Evolutionary conservation across 1,284 basidiomycete species (phyloP), one percentile per base, ranked within the genome.

Genomic region (Heterobasidion occidentale): DNA sequence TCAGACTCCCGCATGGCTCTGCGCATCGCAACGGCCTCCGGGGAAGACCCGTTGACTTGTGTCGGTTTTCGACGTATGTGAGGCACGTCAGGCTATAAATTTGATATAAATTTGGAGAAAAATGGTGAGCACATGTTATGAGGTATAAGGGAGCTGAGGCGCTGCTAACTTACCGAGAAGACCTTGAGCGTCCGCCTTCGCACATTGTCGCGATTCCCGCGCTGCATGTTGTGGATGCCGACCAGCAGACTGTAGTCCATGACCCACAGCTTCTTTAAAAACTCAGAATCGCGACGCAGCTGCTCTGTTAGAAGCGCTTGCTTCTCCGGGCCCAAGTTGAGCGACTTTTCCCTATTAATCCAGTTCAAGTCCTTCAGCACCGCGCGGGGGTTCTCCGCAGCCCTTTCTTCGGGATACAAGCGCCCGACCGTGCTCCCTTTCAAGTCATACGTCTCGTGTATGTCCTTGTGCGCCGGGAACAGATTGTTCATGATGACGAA

Each of bases 401-500:
- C 88, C 70, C 88, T 91, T 51, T 92, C 92, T 69, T 96, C 94
- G 0, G 93, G 81, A 62, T 94, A 96, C 69, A 89, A 81, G 34
- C 96, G 79, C 0, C 95, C 94, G 2, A 94, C 86, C 0, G 94
- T 93, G 46, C 90, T 94, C 0, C 96, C 96, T 69, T 99, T 99
- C 61, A 99, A 78, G 70, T 99, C 96, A 69, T 92, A 99, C 36
- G 95, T 97, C 76, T 98, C 96, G 73, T 99, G 96, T 51, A 99
- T 83, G 70, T 99, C 97, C 63, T 93, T 86, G 74, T 98, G 96
- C 0, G 96, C 90, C 0, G 96, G 96, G 76, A 99, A 98, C 48
- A 99, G 80, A 70, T 99, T 99, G 78, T 99, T 99, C 95, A 99
- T 98, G 74, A 99, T 97, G 56, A 98, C 94, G 69, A 99, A 99